Evolutionary conservation across 1,284 basidiomycete genomes (phyloP), one percentile per base, ranked within the genome.

Genomic region (Xerocomus amazonicus): DNA sequence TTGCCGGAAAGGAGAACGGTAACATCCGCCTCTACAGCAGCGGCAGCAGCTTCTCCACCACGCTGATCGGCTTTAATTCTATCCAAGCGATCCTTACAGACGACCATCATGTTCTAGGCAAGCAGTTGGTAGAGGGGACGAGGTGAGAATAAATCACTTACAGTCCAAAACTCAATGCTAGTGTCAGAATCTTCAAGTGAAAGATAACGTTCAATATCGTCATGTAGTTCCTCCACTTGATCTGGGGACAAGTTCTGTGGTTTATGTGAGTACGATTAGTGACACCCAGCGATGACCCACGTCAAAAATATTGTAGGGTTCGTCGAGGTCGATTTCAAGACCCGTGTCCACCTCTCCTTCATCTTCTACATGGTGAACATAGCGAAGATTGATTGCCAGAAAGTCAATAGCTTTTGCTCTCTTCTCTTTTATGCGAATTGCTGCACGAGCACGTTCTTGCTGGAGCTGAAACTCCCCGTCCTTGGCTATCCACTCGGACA

Each of bases 381-480:
- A 97, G 53, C 90, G 87, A 48, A 98, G 78, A 65, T 97, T 97
- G 62, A 97, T 80, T 36, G 92, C 91, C 54, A 97, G 72, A 68
- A 95, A 97, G 67, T 97, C 94, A 59, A 97, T 87, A 9, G 94
- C 94, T 66, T 96, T 96, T 1, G 96, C 97, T 44, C 97, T 78
- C 68, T 96, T 93, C 71, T 98, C 96, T 62, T 90, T 87, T 62
- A 98, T 86, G 45, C 97, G 81, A 64, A 99, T 99, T 45, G 89
- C 86, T 16, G 97, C 97, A 56, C 97, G 79, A 52, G 81, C 78
- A 51, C 92, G 80, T 59, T 96, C 91, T 71, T 99, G 97, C 58
- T 97, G 92, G 36, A 99, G 80, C 67, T 97, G 90, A 69, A 99
- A 99, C 57, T 95, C 92, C 49, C 93, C 96, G 63, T 99, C 97